Percentiles rank a stretch among this genome's conserved stretches.
phyloP scores from a whole-genome alignment of 139 green algal genomes.

The Picochlorum sp. region DNA sequence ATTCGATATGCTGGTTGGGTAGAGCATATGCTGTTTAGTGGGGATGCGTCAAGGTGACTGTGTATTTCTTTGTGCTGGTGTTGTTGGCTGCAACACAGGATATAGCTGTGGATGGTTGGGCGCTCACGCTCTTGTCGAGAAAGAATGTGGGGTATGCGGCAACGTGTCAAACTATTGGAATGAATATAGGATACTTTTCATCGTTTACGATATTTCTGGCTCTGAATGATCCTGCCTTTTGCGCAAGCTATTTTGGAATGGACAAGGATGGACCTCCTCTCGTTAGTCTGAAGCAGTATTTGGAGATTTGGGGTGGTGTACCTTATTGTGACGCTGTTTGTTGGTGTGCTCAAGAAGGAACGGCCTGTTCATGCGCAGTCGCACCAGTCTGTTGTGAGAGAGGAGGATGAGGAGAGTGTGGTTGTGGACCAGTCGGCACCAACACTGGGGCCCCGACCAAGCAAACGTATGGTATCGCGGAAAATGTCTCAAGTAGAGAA shows the following conservation, averaged over 20 bases:
- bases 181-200: conserved; percentile 85
- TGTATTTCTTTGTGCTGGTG: conserved; percentile 78
- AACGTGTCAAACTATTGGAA: conserved; percentile 89
- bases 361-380: too few species aligned
- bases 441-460: not conserved
- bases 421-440: not conserved
- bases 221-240: conserved; percentile 69
- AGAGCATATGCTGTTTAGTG: conserved; percentile 27
- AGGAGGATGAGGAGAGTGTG: too few species aligned
- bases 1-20: conserved; percentile 26
- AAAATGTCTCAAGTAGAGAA: conserved; percentile 1
- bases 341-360: conserved; percentile 46
- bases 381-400: too few species aligned
- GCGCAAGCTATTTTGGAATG: conserved; percentile 56
- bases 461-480: not conserved
- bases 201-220: conserved; percentile 92
- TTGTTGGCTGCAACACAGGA: conserved; percentile 88
- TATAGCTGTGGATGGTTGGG: conserved; percentile 92
- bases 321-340: conserved; percentile 44
- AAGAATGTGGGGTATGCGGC: conserved; percentile 73
- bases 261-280: conserved; percentile 28
- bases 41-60: conserved; percentile 60
- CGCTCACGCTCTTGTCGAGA: conserved; percentile 75
- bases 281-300: conserved; percentile 63
- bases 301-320: conserved; percentile 80